Conservation (phyloP, 1,139 yeast genomes). For the Magnusiomyces fungicola region DNA sequence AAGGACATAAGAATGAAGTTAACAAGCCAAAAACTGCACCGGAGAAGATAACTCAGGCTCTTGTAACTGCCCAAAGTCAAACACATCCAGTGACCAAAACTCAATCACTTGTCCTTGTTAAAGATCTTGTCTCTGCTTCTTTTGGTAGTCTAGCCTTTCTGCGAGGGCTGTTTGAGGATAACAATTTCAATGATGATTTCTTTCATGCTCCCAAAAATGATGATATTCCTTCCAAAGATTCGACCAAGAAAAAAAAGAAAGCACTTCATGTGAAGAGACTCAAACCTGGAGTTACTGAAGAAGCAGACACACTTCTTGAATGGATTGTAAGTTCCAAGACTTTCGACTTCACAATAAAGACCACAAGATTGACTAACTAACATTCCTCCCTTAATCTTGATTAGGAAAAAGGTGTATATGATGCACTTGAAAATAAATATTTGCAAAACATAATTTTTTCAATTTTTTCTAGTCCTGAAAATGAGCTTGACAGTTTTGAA, state of each 20-base stretch:
- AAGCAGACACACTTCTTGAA: slow-evolving; percentile 11
- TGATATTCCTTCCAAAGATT: not conserved
- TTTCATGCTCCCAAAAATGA: not conserved
- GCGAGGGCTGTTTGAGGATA: slow-evolving; percentile 12
- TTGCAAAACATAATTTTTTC: slow-evolving; percentile 12
- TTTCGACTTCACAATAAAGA: not conserved
- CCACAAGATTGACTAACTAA: not conserved
- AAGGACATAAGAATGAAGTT: not conserved
- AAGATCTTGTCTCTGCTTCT: slow-evolving; percentile 12
- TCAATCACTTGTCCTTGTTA: slow-evolving; percentile 10
- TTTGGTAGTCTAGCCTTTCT: slow-evolving; percentile 14
- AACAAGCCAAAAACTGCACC: not conserved
- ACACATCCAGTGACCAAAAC: slow-evolving; percentile 11
- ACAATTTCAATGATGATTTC: slow-evolving; percentile 12
- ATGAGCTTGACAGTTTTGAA: slow-evolving; percentile 10
- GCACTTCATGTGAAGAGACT: slow-evolving; percentile 12
- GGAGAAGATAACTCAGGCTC: not conserved
- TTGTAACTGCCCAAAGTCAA: too few relatives aligned
- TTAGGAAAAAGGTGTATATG: slow-evolving; percentile 12
- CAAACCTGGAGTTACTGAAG: slow-evolving; percentile 10
- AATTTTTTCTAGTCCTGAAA: slow-evolving; percentile 9
- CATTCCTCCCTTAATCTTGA: not conserved
- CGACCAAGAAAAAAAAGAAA: slow-evolving; percentile 3
- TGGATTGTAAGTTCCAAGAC: slow-evolving; percentile 13
- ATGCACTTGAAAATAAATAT: slow-evolving; percentile 14